Conservation (phyloP, 2,329 filamentous ascomycete species). For the Ophiostoma sp. region DNA sequence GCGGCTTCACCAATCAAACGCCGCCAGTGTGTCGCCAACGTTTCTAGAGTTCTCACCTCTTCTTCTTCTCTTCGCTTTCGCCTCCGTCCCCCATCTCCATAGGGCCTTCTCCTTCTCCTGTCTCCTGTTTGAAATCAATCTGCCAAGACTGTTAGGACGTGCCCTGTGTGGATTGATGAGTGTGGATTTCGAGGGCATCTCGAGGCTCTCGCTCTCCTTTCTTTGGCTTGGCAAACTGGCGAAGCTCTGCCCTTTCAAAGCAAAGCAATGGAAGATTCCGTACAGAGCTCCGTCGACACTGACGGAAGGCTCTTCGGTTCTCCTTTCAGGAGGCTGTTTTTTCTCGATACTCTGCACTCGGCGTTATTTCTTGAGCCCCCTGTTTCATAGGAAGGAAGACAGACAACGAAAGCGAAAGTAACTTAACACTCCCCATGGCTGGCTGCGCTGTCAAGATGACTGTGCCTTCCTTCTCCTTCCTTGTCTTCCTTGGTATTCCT, state of each 20-base stretch:
- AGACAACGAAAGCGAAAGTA: neutral
- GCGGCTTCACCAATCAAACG: neutral
- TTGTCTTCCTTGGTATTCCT: neutral
- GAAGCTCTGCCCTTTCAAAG: neutral
- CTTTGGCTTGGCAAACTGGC: slow-evolving; percentile 1
- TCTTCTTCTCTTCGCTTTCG: neutral
- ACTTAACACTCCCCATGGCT: neutral
- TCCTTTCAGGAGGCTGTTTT: neutral
- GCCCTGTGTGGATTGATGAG: neutral
- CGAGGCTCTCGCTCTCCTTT: neutral
- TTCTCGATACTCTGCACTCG: neutral
- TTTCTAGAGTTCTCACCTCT: neutral
- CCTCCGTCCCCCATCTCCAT: neutral
- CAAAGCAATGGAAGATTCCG: neutral
- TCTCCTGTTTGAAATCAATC: slow-evolving; percentile 2
- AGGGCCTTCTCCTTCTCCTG: neutral
- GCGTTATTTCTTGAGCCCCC: neutral
- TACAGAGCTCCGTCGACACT: neutral
- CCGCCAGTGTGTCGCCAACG: neutral
- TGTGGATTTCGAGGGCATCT: neutral
- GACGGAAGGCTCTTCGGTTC: neutral
- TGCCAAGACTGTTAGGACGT: neutral
- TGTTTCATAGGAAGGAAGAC: neutral
- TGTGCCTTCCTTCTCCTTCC: neutral
- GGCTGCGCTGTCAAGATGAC: neutral